Conservation (phyloP, 495 filamentous ascomycete genomes). For the Lophium mytilinum region DNA sequence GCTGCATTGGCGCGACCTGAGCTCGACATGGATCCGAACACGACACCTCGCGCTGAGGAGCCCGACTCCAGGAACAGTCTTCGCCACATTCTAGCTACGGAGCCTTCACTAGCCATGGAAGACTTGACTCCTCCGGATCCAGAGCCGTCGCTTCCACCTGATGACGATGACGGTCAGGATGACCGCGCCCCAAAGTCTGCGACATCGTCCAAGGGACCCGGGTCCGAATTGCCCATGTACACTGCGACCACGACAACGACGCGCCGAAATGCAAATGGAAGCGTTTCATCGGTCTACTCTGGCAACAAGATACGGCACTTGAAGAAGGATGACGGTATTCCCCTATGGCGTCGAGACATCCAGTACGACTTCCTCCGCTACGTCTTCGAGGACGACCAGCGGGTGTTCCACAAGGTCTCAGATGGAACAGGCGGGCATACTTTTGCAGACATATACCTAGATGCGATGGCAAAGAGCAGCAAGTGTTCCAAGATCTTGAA, state of each 20-base stretch:
- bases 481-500: constrained; percentile 98
- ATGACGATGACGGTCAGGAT: constrained; percentile 21
- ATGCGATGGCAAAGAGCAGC: constrained; percentile 96
- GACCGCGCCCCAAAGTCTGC: constrained; percentile 29
- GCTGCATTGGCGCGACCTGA: background rate
- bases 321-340: constrained; percentile 96
- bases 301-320: constrained; percentile 93
- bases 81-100: constrained; percentile 28
- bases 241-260: constrained; percentile 50
- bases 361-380: constrained; percentile 89
- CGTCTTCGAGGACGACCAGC: constrained; percentile 78
- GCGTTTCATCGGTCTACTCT: constrained; percentile 61
- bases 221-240: constrained; percentile 37
- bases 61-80: constrained; percentile 25
- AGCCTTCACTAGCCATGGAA: constrained; percentile 19
- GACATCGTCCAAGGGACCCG: constrained; percentile 27
- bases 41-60: constrained; percentile 18
- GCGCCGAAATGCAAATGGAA: constrained; percentile 57
- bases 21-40: constrained; percentile 22
- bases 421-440: constrained; percentile 64
- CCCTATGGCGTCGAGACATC: constrained; percentile 94
- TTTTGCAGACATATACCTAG: constrained; percentile 94
- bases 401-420: constrained; percentile 83
- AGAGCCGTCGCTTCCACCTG: constrained; percentile 16
- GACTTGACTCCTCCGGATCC: constrained; percentile 5